Conservation (phyloP, 306 rosid species). For the peach (Prunus persica) region Prunus_persica_NCBIv2 NC_034009.1:22741001-22741500, state of each 20-base stretch:
- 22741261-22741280: neutral
- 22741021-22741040: neutral
- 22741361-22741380: neutral
- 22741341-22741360: neutral
- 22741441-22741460: conserved; percentile 90
- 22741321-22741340: neutral
- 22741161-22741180: neutral
- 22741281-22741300: neutral
- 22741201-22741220: neutral
- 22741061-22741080: too few species aligned
- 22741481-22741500: conserved; percentile 88
- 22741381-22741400: neutral
- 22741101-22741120: too few species aligned
- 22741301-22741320: neutral
- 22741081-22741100: too few species aligned
- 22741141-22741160: neutral
- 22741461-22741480: conserved; percentile 95
- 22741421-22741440: conserved; percentile 99
- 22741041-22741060: neutral
- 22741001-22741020: neutral
- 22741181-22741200: neutral
- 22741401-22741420: conserved; percentile 28
- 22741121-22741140: neutral
- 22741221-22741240: neutral
- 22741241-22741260: neutral